These are phyloP conservation scores for Psilocybe cyanescens DNA, from an alignment of 768 basidiomycete species.

Conservation along the genomic window DNA sequence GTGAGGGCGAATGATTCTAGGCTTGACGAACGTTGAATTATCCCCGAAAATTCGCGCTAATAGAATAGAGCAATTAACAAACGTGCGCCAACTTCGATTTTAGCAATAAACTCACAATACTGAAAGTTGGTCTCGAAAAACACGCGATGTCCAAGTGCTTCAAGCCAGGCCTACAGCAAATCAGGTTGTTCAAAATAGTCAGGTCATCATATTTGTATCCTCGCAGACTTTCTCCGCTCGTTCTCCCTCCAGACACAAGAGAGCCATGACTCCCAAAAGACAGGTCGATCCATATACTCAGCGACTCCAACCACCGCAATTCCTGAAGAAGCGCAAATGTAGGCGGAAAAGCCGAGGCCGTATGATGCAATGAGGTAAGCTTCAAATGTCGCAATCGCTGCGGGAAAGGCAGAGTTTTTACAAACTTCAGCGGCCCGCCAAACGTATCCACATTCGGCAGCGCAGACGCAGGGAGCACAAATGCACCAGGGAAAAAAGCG, in stretches of 20 bases:
- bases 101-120: conserved; percentile 30
- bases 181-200: conserved; percentile 30
- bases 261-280: conserved; percentile 28
- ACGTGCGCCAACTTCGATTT: background rate
- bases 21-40: conserved; percentile 27
- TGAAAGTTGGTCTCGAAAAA: conserved; percentile 39
- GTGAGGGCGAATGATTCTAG: conserved; percentile 37
- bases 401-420: conserved; percentile 32
- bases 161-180: conserved; percentile 34
- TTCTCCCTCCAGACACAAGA: conserved; percentile 15
- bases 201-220: conserved; percentile 31
- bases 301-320: conserved; percentile 29
- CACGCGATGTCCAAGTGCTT: conserved; percentile 36
- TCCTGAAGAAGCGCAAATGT: conserved; percentile 32
- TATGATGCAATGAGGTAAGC: conserved; percentile 37
- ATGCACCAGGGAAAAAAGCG: conserved; percentile 25
- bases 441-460: conserved; percentile 34
- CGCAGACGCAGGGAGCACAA: conserved; percentile 21
- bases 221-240: conserved; percentile 16
- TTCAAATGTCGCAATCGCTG: conserved; percentile 31
- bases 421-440: conserved; percentile 34
- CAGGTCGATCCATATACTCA: conserved; percentile 40
- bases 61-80: conserved; percentile 1
- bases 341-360: conserved; percentile 33
- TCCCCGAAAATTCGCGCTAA: conserved; percentile 36